A percentile compares a stretch with the other conserved stretches of the same genome.
phyloP scores from a whole-genome alignment of 2,329 filamentous ascomycete genomes.

The Aureobasidium lini region DNA sequence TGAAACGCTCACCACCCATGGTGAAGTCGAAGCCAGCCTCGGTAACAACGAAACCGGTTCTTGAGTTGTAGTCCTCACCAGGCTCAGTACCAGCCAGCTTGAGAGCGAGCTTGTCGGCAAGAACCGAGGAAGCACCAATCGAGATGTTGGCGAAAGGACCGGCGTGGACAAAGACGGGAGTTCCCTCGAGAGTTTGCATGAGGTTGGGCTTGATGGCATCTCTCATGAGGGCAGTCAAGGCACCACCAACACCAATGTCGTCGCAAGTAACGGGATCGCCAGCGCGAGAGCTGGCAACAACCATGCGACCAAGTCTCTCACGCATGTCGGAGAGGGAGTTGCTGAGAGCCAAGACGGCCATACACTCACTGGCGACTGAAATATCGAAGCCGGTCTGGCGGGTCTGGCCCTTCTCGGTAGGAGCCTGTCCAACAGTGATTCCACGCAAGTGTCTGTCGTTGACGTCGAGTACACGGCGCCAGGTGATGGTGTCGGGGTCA shows the following conservation, averaged over 20 bases:
- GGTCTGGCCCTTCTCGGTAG: slow-evolving; percentile 82
- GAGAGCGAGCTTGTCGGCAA: slow-evolving; percentile 89
- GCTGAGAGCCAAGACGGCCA: slow-evolving; percentile 94
- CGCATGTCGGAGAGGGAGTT: slow-evolving; percentile 83
- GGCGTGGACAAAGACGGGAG: slow-evolving; percentile 93
- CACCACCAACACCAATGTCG: slow-evolving; percentile 86
- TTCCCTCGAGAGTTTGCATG: slow-evolving; percentile 97
- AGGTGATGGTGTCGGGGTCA: slow-evolving; percentile 93
- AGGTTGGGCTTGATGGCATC: slow-evolving; percentile 98
- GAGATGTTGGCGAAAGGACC: slow-evolving; percentile 98
- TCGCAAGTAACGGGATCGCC: slow-evolving; percentile 94
- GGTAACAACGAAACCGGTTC: slow-evolving; percentile 88
- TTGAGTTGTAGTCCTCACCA: slow-evolving; percentile 74
- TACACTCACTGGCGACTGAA: slow-evolving; percentile 93
- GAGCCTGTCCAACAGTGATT: slow-evolving; percentile 78
- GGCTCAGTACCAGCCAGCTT: slow-evolving; percentile 93
- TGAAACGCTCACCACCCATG: slow-evolving; percentile 98
- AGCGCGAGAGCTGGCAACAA: slow-evolving; percentile 75
- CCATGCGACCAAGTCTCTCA: slow-evolving; percentile 90
- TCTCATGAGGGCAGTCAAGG: slow-evolving; percentile 89
- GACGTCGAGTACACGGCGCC: slow-evolving; percentile 91
- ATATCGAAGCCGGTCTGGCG: slow-evolving; percentile 95
- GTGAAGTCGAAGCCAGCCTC: slow-evolving; percentile 99
- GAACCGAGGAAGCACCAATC: slow-evolving; percentile 90
- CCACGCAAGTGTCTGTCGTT: slow-evolving; percentile 91